Evolutionary conservation across 805 yeast genomes (phyloP), one percentile per base, ranked within the genome.

Genomic region (Suhomyces xylopsoci): DNA sequence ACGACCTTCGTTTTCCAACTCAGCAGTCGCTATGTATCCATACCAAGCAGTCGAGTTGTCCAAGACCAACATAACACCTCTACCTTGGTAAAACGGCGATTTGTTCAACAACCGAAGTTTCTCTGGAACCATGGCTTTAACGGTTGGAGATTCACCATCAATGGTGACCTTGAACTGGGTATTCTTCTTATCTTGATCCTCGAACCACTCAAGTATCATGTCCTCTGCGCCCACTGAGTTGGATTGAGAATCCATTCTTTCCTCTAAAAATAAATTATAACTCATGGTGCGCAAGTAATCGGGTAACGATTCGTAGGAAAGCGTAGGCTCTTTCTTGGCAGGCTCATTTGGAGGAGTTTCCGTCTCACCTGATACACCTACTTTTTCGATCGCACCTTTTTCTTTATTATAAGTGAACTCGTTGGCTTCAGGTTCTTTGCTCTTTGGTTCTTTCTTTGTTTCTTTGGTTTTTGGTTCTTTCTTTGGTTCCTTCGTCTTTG

Each of bases 211-310:
- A 44, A 84, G 69, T 7, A 73, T 67, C 57, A 83, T 77, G 49
- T 81, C 79, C 0, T 77, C 70, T 0, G 68, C 53, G 3, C 66
- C 63, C 20, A 74, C 61, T 24, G 63, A 56, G 38, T 77, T 66
- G 48, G 81, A 76, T 7, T 76, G 73, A 40, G 64, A 65, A 15
- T 74, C 71, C 38, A 67, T 55, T 50, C 80, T 76, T 58, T 86
- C 88, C 62, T 87, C 92, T 42, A 84, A 70, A 54, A 82, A 84
- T 51, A 86, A 64, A 50, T 84, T 84, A 65, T 79, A 80, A 51
- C 87, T 78, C 72, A 84, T 80, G 56, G 82, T 84, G 55, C 78
- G 69, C 62, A 79, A 80, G 61, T 87, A 86, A 17, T 77, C 75
- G 8, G 73, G 67, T 58, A 85, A 62, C 26, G 79, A 70, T 9